Conservation (phyloP, 768 basidiomycete species). For the Coprinopsis strossmayeri region DNA sequence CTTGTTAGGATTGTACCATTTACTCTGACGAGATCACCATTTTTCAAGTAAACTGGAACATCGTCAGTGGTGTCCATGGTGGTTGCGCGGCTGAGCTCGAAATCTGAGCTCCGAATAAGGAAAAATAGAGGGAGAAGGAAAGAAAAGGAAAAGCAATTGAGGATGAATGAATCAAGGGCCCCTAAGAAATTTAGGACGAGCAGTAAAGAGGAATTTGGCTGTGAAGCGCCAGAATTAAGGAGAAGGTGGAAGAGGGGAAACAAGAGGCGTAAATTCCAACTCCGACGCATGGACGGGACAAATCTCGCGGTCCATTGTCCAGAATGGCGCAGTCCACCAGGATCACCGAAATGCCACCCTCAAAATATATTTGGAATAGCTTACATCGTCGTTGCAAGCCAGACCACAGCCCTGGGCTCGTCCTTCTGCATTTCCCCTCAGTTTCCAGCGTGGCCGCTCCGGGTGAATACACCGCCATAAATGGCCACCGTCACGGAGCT, state of each 20-base stretch:
- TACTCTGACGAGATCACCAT: constrained; percentile 77
- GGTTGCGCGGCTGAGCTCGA: constrained; percentile 24
- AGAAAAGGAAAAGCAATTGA: constrained; percentile 14
- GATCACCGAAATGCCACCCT: neutral
- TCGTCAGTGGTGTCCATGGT: constrained; percentile 14
- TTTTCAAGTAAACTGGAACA: constrained; percentile 61
- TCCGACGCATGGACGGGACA: constrained; percentile 27
- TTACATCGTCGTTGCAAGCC: too few species aligned
- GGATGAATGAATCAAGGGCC: constrained; percentile 17
- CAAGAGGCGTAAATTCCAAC: constrained; percentile 34
- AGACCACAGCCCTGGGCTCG: too few species aligned
- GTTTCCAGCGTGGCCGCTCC: too few species aligned
- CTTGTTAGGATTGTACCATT: constrained; percentile 56
- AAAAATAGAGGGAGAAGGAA: constrained; percentile 25
- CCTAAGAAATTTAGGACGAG: constrained; percentile 17
- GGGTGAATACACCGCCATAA: too few species aligned
- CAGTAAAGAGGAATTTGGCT: constrained; percentile 14
- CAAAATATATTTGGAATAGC: too few species aligned
- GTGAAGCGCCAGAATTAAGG: constrained; percentile 23
- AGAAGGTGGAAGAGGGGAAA: constrained; percentile 33
- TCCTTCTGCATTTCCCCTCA: too few species aligned
- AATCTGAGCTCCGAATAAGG: constrained; percentile 19
- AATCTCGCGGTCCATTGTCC: neutral
- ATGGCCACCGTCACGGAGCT: too few species aligned
- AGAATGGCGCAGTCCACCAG: neutral